Conservation (phyloP, 805 yeast genomes). For the Candida ascalaphidarum region DNA sequence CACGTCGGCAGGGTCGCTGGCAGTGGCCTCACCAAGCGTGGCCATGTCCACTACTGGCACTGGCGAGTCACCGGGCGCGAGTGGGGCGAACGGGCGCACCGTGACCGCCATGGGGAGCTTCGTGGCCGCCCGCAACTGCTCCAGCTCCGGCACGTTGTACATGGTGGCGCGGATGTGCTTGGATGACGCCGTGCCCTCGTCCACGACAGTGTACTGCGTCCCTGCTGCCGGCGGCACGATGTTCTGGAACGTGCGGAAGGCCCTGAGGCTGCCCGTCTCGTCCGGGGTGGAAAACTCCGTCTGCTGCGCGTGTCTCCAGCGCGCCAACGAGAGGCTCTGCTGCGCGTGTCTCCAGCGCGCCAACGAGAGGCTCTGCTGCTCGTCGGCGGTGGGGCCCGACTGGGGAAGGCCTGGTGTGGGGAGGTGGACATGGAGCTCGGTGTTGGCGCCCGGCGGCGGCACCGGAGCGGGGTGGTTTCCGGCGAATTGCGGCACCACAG, state of each 20-base stretch:
- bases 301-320: conserved; percentile 5
- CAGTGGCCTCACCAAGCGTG: conserved; percentile 13
- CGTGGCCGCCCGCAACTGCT: conserved; percentile 57
- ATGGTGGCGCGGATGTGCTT: conserved; percentile 68
- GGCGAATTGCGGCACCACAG: too few relatives aligned
- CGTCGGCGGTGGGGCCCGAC: too few relatives aligned
- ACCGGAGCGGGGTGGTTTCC: too few relatives aligned
- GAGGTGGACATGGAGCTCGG: too few relatives aligned
- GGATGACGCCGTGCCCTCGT: conserved; percentile 83
- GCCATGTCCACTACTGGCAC: conserved; percentile 65
- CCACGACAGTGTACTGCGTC: conserved; percentile 57
- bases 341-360: conserved; percentile 3
- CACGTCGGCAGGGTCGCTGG: conserved; percentile 18
- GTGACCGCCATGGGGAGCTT: conserved; percentile 77
- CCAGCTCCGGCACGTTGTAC: conserved; percentile 76
- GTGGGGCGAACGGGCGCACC: conserved; percentile 77
- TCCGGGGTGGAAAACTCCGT: conserved; percentile 8
- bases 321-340: conserved; percentile 5
- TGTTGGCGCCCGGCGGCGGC: not conserved
- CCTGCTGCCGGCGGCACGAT: conserved; percentile 81
- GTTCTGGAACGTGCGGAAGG: conserved; percentile 67
- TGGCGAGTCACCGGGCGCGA: conserved; percentile 38
- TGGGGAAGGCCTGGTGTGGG: too few relatives aligned
- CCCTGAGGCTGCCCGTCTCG: conserved; percentile 10
- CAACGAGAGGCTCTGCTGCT: conserved; percentile 4